Percentiles rank a stretch among this genome's conserved stretches.
phyloP scores from a whole-genome alignment of 176 grass and related monocot genomes.

The Phragmites australis region DNA sequence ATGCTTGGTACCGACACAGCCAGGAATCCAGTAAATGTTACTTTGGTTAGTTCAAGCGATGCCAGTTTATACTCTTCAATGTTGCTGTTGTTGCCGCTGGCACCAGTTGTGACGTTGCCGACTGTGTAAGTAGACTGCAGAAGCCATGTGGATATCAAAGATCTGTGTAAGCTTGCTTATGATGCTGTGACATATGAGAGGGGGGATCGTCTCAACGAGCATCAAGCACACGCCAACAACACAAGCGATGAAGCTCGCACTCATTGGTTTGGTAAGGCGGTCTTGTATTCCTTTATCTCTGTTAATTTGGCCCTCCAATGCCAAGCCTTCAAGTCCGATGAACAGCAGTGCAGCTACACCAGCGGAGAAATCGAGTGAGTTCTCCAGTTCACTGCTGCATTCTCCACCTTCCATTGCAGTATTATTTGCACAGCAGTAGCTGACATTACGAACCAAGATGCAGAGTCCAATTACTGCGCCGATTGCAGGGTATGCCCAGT shows the following conservation, averaged over 20 bases:
- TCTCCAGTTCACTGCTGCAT: background rate
- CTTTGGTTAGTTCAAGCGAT: slow-evolving; percentile 7
- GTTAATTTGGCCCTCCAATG: background rate
- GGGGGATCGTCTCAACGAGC: background rate
- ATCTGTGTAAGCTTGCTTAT: background rate
- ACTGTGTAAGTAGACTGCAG: background rate
- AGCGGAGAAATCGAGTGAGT: background rate
- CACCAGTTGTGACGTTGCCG: too few species aligned
- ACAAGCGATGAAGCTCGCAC: background rate
- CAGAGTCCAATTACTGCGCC: background rate
- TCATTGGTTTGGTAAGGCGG: background rate
- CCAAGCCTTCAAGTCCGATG: slow-evolving; percentile 15
- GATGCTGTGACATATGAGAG: background rate
- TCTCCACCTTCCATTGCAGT: background rate
- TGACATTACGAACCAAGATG: background rate
- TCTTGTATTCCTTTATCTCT: too few species aligned
- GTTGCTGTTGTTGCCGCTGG: too few species aligned
- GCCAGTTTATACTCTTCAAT: background rate
- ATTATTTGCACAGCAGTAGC: background rate
- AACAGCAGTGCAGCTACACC: slow-evolving; percentile 13
- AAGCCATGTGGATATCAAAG: background rate
- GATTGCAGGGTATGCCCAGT: background rate
- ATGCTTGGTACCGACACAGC: background rate
- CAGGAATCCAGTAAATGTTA: slow-evolving; percentile 15
- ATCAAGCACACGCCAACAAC: background rate